Evolutionary conservation across 768 basidiomycete species (phyloP).

Genomic region (Mycena galericulata): DNA sequence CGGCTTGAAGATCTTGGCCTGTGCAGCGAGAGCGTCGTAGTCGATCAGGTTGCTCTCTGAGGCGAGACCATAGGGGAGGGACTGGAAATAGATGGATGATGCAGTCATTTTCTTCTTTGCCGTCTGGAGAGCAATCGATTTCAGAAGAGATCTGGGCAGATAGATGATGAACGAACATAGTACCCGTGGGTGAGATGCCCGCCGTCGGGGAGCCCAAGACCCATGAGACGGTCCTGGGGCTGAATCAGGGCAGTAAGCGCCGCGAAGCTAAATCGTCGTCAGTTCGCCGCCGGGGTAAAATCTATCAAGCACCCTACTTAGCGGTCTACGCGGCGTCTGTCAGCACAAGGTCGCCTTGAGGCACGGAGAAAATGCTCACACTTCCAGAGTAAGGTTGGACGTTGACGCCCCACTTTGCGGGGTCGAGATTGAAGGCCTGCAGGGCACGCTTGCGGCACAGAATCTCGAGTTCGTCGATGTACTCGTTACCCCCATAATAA

Average conservation of each 20-base stretch:
- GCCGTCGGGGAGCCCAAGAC: constrained; percentile 97
- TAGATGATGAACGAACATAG: constrained; percentile 70
- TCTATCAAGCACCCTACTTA: constrained; percentile 66
- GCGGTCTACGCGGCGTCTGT: constrained; percentile 69
- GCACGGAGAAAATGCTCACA: constrained; percentile 58
- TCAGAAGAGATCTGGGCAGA: constrained; percentile 13
- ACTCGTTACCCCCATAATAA: constrained; percentile 98
- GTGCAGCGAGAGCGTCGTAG: constrained; percentile 81
- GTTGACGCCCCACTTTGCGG: constrained; percentile 96
- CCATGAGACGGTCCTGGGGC: constrained; percentile 98
- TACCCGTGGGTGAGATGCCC: constrained; percentile 98
- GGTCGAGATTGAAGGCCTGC: constrained; percentile 95
- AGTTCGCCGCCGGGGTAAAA: constrained; percentile 9
- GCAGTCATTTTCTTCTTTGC: constrained; percentile 99
- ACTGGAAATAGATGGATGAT: constrained; percentile 99
- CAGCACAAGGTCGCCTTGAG: constrained; percentile 26
- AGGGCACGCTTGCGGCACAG: constrained; percentile 97
- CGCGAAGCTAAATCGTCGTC: constrained; percentile 77
- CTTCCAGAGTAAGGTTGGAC: constrained; percentile 98
- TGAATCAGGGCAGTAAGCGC: constrained; percentile 95
- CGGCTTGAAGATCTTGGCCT: constrained; percentile 97
- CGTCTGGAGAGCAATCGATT: constrained; percentile 61
- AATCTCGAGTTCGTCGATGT: constrained; percentile 95
- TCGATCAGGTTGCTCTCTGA: constrained; percentile 90
- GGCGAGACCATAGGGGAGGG: constrained; percentile 91